Base-by-base conservation (phyloP, 2,329 filamentous ascomycete species). In the Xylaria sp. region DNA sequence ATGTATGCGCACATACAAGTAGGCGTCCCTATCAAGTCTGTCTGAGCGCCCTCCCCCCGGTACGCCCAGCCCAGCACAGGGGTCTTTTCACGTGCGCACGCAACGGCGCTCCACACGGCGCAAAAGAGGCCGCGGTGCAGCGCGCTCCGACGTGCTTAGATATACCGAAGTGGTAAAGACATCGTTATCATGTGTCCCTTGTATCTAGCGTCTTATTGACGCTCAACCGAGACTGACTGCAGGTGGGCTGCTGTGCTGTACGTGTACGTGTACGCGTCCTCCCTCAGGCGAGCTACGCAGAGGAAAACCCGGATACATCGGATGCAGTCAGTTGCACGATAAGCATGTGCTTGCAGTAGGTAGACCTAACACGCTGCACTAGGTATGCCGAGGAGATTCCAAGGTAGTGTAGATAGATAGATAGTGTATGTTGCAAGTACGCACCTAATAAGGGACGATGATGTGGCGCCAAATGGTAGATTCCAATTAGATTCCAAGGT, bases 121-220 rank as follows among this genome's bases (percentile, higher is more conserved):
- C 48, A 24, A 36, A 36, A 50, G 19, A 39, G 39, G 55, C 19
- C 27, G 51, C 51, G 61, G 51, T 53, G 61, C 27, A 36, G 61
- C 7, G 61, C 12, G 51, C 53, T 63, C 61, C 53, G 61, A 21
- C 14, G 14, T 42, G 51, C n/a, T 24, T 47, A 12, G 21, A 19
- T 11, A 50, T 11, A 50, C 47, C 47, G n/a, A 50, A 50, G 47
- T 12, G 21, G 59, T 19, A 57, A 53, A 6, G 12, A 50, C 27
- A 12, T 39, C 61, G 24, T 45, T 51, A 57, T 34, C 61, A 45
- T 30, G 30, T 50, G 30, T 50, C 39, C 27, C 51, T 48, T 27
- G 24, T 27, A 4, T 27, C 34, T 56, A 27, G 27, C 39, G 5
- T 57, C 53, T 36, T 50, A 50, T 63, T 51, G 32, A 47, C 27